These are phyloP conservation scores for Verticillium dahliae DNA, from an alignment of 2,329 filamentous ascomycete species.

Conservation along the genomic window DNA sequence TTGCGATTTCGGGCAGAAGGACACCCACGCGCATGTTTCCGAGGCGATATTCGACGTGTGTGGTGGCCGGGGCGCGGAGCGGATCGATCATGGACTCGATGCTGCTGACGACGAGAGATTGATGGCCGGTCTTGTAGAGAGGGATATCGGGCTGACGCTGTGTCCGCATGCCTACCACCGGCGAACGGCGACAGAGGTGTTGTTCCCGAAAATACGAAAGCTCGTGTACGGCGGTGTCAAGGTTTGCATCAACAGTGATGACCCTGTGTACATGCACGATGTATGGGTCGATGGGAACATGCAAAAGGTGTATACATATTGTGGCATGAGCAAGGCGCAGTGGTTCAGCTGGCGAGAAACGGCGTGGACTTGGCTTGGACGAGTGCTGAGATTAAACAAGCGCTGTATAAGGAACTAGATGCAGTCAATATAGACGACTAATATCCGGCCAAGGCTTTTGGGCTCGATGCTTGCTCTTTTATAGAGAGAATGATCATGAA, in stretches of 20 bases:
- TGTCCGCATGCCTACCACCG: constrained; percentile 51
- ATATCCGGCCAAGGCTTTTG: neutral
- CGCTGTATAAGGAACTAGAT: constrained; percentile 18
- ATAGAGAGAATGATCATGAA: too few species aligned
- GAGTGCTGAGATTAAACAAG: constrained; percentile 25
- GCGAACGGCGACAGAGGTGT: constrained; percentile 31
- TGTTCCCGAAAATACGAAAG: constrained; percentile 43
- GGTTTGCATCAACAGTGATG: constrained; percentile 69
- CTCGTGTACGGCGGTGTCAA: constrained; percentile 58
- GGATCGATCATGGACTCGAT: constrained; percentile 71
- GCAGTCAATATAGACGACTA: constrained; percentile 5
- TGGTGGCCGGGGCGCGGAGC: constrained; percentile 38
- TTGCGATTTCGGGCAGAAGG: constrained; percentile 43
- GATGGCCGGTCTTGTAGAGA: constrained; percentile 48
- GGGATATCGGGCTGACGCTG: constrained; percentile 58
- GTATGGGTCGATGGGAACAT: constrained; percentile 42
- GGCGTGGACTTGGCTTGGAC: constrained; percentile 42
- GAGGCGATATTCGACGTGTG: constrained; percentile 25
- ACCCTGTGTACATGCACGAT: constrained; percentile 58
- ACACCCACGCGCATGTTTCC: constrained; percentile 34
- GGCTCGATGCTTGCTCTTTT: too few species aligned
- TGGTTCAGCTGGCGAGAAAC: constrained; percentile 32
- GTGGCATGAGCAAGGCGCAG: constrained; percentile 29
- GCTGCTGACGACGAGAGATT: constrained; percentile 55
- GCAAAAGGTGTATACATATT: constrained; percentile 33